Base-by-base conservation (phyloP, 306 rosid genomes). In the Inga laurina region DNA sequence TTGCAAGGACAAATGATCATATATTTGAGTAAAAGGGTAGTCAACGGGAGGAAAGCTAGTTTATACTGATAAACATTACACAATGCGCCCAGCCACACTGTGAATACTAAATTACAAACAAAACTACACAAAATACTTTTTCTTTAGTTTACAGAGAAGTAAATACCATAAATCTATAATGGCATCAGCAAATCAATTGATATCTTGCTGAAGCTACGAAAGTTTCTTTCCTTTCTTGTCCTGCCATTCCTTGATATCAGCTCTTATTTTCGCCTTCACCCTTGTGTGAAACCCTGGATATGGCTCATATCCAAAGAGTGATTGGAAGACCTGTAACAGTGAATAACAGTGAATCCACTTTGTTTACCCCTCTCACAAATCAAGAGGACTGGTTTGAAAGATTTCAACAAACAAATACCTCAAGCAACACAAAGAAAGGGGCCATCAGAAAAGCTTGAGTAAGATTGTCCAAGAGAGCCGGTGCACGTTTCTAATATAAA, bases 381-480 rank as follows among this genome's bases (percentile, higher is more conserved):
- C 30, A 64, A 54, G 74, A 21, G 21, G 27, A 74, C 30, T 14
- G n/a, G 5, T 18, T 1, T 21, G 48, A 21, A 56, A 30, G 37
- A 21, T 10, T 73, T 72, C 43, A 52, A 34, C 15, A 75, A 77
- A 69, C 30, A 48, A 41, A 45, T 79, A 90, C 94, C 95, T 92
- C 93, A 27, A 92, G 86, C 81, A 90, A 30, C 76, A 89, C 91
- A 81, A 90, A 92, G 88, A 90, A 96, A 65, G 99, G 99, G 72
- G 92, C 97, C 97, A 93, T 91, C 30, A 96, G 86, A 79, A 96
- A 88, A 48, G 97, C 98, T 88, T 96, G 97, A 16, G 76, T 87
- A 72, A 93, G 97, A 85, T 96, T 96, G 88, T 96, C 97, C 73
- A 92, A 81, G 48, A 92, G 90, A 83, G 97, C 97, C 6, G 99